These are phyloP conservation scores for Calocybe indica DNA, from an alignment of 768 basidiomycete species.

Conservation along the genomic window DNA sequence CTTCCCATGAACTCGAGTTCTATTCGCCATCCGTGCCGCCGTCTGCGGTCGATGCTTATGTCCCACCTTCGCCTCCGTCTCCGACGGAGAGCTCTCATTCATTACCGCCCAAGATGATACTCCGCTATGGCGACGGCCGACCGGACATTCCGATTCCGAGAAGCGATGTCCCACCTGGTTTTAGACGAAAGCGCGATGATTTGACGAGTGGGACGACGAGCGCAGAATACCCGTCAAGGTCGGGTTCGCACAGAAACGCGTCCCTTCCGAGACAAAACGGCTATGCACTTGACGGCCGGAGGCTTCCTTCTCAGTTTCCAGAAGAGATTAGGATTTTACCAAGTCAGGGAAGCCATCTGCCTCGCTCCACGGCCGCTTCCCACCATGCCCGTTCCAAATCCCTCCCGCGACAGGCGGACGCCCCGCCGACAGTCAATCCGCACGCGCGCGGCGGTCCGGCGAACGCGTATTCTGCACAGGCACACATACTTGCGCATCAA, in stretches of 20 bases:
- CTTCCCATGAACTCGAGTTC: conserved; percentile 32
- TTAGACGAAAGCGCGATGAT: conserved; percentile 16
- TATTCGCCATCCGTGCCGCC: conserved; percentile 59
- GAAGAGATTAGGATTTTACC: conserved; percentile 64
- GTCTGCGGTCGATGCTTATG: conserved; percentile 37
- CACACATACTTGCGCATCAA: conserved; percentile 3
- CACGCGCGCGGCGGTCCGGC: conserved; percentile 13
- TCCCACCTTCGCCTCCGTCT: conserved; percentile 37
- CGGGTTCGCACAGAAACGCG: conserved; percentile 11
- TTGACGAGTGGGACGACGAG: conserved; percentile 19
- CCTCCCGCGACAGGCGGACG: conserved; percentile 33
- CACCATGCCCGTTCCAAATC: conserved; percentile 39
- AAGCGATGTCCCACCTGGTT: conserved; percentile 16
- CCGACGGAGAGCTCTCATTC: conserved; percentile 45
- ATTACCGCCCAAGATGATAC: conserved; percentile 66
- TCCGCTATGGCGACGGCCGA: conserved; percentile 61
- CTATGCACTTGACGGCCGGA: background rate
- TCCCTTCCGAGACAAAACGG: background rate
- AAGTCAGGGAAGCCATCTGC: conserved; percentile 33
- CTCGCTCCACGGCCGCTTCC: conserved; percentile 25
- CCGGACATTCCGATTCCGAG: conserved; percentile 60
- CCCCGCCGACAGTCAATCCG: conserved; percentile 18
- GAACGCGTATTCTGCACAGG: conserved; percentile 2
- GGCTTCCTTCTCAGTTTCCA: conserved; percentile 29
- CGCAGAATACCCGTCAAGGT: conserved; percentile 16